Base-by-base conservation (phyloP, 1,284 basidiomycete species). In the Marasmius tenuissimus region DNA sequence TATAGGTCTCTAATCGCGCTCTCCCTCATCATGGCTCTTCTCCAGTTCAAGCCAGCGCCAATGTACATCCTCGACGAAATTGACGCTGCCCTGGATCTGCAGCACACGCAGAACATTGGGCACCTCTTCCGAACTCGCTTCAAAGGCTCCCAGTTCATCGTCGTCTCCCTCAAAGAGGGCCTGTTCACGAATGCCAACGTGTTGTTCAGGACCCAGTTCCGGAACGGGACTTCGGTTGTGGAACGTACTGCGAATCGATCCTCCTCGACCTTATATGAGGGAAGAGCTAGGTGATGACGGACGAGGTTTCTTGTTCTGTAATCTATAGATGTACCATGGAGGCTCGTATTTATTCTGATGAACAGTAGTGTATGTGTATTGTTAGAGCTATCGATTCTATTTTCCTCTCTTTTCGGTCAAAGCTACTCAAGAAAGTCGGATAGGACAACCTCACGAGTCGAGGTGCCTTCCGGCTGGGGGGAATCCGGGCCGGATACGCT, bases 61-160 rank as follows among this genome's bases (percentile, higher is more conserved):
- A 97, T 99, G 94, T 98, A 99, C 76, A 98, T 99, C 71, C 85
- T 99, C 22, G 97, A 99, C 78, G 97, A 99, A 78, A 97, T 99
- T 69, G 96, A 98, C 76, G 95, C 96, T 0, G 96, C 96, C 5
- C 85, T 98, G 50, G 97, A 99, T 78, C 80, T 98, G 22, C 96
- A 94, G 53, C 96, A 98, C 71, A 98, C 97, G 8, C 92, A 97
- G 71, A 94, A 98, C 75, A 98, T 99, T 65, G 97, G 97, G 27
- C 94, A 96, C 69, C 85, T 98, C 16, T 98, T 98, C 86, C 85
- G 92, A 54, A 97, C 91, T 52, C 88, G 97, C n/a, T 99, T 99
- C 85, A 94, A 94, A 75, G 97, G 97, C 52, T 92, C 91, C 18
- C 97, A 98, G 74, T 98, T 99, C 76, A 98, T 98, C 71, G 97